Evolutionary conservation across 1,139 yeast species (phyloP), one percentile per base, ranked within the genome.

Genomic region (Tardiomyces digboiensis): DNA sequence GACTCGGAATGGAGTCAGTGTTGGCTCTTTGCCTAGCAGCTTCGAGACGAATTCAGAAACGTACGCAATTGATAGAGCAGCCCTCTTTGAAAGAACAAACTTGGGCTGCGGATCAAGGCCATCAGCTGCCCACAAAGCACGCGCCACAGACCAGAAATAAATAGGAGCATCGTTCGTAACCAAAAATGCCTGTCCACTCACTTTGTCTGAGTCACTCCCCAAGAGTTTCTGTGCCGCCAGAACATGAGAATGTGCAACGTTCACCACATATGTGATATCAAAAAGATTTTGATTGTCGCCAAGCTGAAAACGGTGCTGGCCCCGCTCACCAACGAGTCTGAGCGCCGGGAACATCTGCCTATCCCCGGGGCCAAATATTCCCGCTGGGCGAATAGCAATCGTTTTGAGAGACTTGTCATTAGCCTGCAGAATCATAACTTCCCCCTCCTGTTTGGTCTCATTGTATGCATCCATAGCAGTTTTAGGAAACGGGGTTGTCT

Each of bases 241-340:
- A 8, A 91, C 88, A 64, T 93, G 99, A 5, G 97, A 82, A 65
- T 88, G 95, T 0, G 98, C 98, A 19, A 93, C 97, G 63, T 93
- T 93, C n/a, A 97, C 97, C n/a, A 84, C 98, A 58, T 88, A 93
- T 0, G 97, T 88, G 83, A 95, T 88, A 61, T 93, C 99, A 58
- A 91, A 93, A 48, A 93, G 67, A 60, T 91, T 91, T 62, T 84
- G 79, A 65, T 93, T 93, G 62, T 86, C 91, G 52, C 99, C 98
- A 42, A 93, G 72, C 64, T 93, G 98, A 64, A 86, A 87, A 62
- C 83, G 84, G 29, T 91, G 83, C 62, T 91, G 97, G 14, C 95
- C 95, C 46, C 79, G 69, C 51, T 75, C 74, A 2, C 95, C 91
- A 42, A 88, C 95, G 16, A 76, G 75, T 57, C 96, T 77, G 47